Percentiles rank a stretch among this genome's conserved stretches.
Evolutionary conservation across 1,284 basidiomycete species (phyloP).

Genomic region (Schizophyllum amplum): DNA sequence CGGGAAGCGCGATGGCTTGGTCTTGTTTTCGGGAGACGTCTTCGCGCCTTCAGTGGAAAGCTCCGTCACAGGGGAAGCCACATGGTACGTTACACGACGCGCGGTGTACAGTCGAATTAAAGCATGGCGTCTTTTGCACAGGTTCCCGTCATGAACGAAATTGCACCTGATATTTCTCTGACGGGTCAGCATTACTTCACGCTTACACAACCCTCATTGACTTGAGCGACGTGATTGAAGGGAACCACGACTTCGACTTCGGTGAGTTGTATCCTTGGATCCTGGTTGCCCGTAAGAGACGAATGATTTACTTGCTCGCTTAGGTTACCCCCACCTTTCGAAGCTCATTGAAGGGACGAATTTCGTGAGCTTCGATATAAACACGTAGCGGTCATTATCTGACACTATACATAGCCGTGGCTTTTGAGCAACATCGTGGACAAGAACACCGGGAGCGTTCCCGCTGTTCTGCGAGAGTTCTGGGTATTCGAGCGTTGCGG

Average conservation of each 20-base stretch:
- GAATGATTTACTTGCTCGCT: slow-evolving; percentile 1
- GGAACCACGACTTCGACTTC: slow-evolving; percentile 85
- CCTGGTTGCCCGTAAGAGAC: slow-evolving; percentile 1
- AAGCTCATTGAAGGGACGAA: slow-evolving; percentile 62
- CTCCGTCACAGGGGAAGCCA: slow-evolving; percentile 87
- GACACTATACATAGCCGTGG: slow-evolving; percentile 46
- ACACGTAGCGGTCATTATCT: slow-evolving; percentile 10
- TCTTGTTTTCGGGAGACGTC: slow-evolving; percentile 84
- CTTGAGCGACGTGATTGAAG: slow-evolving; percentile 31
- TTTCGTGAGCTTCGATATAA: slow-evolving; percentile 48
- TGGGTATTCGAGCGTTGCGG: slow-evolving; percentile 59
- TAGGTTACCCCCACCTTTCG: slow-evolving; percentile 75
- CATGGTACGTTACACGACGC: slow-evolving; percentile 60
- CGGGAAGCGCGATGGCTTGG: slow-evolving; percentile 60
- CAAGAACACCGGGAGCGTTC: slow-evolving; percentile 46
- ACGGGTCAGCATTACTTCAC: slow-evolving; percentile 37
- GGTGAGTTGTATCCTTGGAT: slow-evolving; percentile 25
- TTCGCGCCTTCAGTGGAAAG: slow-evolving; percentile 85
- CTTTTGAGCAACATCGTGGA: slow-evolving; percentile 73
- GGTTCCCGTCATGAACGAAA: slow-evolving; percentile 77
- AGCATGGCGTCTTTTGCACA: too few species aligned
- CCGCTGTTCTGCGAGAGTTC: slow-evolving; percentile 50
- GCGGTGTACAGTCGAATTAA: too few species aligned
- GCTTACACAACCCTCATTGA: slow-evolving; percentile 33
- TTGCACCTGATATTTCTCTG: slow-evolving; percentile 60